A percentile compares a stretch with the other conserved stretches of the same genome.
Evolutionary conservation across 768 basidiomycete species (phyloP).

Genomic region (Naganishia onofrii): DNA sequence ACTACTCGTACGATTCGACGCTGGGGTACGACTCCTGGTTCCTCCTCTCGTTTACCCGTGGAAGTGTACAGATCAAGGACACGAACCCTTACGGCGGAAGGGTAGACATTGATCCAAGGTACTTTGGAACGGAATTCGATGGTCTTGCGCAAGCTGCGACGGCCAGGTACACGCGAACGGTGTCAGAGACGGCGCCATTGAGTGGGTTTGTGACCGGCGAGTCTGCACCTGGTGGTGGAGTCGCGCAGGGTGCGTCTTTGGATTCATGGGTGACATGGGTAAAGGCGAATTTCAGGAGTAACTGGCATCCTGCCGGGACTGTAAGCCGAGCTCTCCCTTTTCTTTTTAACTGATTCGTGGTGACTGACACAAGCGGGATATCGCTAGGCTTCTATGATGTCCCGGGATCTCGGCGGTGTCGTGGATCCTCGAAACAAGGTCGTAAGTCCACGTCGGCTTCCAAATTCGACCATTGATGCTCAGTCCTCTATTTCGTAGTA

Average conservation of each 20-base stretch:
- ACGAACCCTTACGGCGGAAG: constrained; percentile 36
- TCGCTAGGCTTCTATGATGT: constrained; percentile 41
- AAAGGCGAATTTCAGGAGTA: constrained; percentile 38
- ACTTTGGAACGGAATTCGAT: constrained; percentile 41
- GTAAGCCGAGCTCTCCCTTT: constrained; percentile 13
- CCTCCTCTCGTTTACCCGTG: constrained; percentile 44
- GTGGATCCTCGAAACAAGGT: constrained; percentile 41
- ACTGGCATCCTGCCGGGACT: constrained; percentile 47
- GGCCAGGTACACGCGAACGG: constrained; percentile 35
- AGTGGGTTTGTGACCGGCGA: constrained; percentile 18
- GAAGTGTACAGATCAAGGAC: constrained; percentile 42
- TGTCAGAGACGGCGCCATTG: constrained; percentile 33
- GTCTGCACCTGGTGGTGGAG: constrained; percentile 13
- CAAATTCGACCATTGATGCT: not conserved
- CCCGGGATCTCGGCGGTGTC: constrained; percentile 39
- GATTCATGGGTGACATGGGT: constrained; percentile 39
- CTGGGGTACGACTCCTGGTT: constrained; percentile 41
- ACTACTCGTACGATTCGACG: constrained; percentile 27
- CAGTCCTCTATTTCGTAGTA: constrained; percentile 30
- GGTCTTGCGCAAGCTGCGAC: constrained; percentile 42
- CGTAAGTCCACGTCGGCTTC: constrained; percentile 29
- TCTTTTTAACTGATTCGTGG: too few relatives aligned
- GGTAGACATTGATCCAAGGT: constrained; percentile 40
- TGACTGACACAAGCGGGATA: not conserved
- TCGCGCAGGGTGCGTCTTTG: constrained; percentile 20